These are phyloP conservation scores for Drosera spatulata DNA, from an alignment of 179 eudicot species.

Conservation along the genomic window DNA sequence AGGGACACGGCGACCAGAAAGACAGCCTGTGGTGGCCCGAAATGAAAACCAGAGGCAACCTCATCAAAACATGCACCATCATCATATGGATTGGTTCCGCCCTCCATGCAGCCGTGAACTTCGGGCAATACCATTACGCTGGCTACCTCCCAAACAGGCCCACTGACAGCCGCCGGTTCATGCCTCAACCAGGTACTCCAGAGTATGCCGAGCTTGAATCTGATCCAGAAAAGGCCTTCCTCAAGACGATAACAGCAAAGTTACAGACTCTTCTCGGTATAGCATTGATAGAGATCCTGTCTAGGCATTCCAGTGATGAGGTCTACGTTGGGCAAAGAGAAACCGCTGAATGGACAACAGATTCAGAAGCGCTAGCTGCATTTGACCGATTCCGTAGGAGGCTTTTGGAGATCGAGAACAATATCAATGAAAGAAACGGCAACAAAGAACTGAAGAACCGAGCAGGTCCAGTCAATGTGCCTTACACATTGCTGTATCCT, in stretches of 20 bases:
- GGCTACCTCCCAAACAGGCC: slow-evolving; percentile 75
- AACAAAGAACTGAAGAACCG: slow-evolving; percentile 27
- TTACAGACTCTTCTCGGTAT: slow-evolving; percentile 52
- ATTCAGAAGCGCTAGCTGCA: slow-evolving; percentile 34
- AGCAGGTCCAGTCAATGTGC: slow-evolving; percentile 28
- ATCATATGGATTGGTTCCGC: slow-evolving; percentile 86
- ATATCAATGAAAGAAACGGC: slow-evolving; percentile 29
- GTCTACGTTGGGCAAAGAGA: slow-evolving; percentile 69
- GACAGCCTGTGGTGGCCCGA: slow-evolving; percentile 74
- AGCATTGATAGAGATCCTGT: slow-evolving; percentile 54
- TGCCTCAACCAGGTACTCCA: slow-evolving; percentile 52
- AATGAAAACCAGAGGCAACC: slow-evolving; percentile 45
- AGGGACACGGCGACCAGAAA: slow-evolving; percentile 49
- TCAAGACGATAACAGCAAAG: slow-evolving; percentile 57
- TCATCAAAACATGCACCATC: slow-evolving; percentile 40
- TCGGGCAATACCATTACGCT: slow-evolving; percentile 82
- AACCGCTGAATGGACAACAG: slow-evolving; percentile 52
- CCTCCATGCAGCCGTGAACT: slow-evolving; percentile 78
- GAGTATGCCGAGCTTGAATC: slow-evolving; percentile 53
- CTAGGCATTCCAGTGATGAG: slow-evolving; percentile 66
- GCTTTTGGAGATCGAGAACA: slow-evolving; percentile 24
- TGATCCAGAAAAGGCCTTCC: slow-evolving; percentile 36
- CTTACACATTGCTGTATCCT: slow-evolving; percentile 41
- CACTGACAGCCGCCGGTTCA: slow-evolving; percentile 45
- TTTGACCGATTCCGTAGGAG: slow-evolving; percentile 24